Percentiles rank a stretch among this genome's conserved stretches.
Conservation (phyloP, 805 yeast genomes). For the Lipomyces japonicus region DNA sequence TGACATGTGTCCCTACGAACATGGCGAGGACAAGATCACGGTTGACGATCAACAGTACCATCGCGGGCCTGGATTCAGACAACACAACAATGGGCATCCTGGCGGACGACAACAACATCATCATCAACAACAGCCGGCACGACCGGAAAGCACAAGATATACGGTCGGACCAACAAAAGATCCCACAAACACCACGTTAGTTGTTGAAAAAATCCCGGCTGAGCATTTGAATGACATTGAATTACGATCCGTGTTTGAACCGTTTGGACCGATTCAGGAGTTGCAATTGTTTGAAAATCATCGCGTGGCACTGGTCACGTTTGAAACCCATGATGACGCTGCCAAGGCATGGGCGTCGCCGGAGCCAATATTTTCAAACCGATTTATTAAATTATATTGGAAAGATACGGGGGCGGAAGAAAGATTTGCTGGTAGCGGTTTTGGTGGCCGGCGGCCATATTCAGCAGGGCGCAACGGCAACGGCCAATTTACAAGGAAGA, state of each 20-base stretch:
- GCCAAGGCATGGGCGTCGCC: conserved; percentile 45
- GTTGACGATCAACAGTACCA: conserved; percentile 6
- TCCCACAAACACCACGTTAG: conserved; percentile 35
- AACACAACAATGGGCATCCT: background rate
- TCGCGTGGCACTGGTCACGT: conserved; percentile 43
- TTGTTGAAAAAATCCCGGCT: conserved; percentile 45
- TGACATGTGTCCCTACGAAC: conserved; percentile 29
- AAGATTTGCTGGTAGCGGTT: conserved; percentile 3
- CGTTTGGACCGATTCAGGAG: conserved; percentile 41
- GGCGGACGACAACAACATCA: background rate
- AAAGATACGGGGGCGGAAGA: conserved; percentile 30
- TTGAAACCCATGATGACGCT: conserved; percentile 40
- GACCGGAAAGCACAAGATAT: conserved; percentile 2
- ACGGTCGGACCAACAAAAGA: conserved; percentile 17
- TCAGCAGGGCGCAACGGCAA: background rate
- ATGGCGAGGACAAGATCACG: conserved; percentile 23
- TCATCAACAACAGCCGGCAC: conserved; percentile 4
- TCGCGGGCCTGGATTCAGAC: background rate
- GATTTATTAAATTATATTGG: conserved; percentile 50
- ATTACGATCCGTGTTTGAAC: conserved; percentile 40
- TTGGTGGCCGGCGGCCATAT: conserved; percentile 1
- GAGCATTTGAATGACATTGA: conserved; percentile 41
- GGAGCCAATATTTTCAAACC: conserved; percentile 46
- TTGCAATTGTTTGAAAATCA: conserved; percentile 35
- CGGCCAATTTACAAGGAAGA: background rate